Conservation (phyloP, 1,139 yeast genomes). For the Taphrina wiesneri region DNA sequence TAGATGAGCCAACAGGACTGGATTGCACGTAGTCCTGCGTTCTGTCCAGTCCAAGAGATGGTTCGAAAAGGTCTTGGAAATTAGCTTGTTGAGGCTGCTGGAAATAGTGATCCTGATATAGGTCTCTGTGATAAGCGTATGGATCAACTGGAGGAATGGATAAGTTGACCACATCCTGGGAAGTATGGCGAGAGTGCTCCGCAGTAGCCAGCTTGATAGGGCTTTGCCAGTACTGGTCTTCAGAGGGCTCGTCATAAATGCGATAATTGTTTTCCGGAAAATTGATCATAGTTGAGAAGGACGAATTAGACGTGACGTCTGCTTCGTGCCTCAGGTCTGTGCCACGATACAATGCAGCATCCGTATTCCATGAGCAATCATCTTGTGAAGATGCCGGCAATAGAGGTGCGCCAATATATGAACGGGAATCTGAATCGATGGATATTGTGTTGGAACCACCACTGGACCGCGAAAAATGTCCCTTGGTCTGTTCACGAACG, state of each 20-base stretch:
- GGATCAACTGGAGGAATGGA: not conserved
- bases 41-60: too few species aligned
- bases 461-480: not conserved
- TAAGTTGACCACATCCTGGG: not conserved
- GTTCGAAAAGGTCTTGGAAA: not conserved
- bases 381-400: not conserved
- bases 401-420: not conserved
- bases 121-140: not conserved
- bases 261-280: not conserved
- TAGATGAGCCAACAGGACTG: too few species aligned
- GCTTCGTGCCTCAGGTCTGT: not conserved
- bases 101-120: not conserved
- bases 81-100: not conserved
- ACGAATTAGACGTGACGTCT: not conserved
- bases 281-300: not conserved
- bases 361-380: not conserved
- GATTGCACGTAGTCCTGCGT: too few species aligned
- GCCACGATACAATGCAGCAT: not conserved
- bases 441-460: not conserved
- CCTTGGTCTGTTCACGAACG: not conserved
- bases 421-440: not conserved
- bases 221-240: not conserved
- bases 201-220: not conserved
- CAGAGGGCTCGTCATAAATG: not conserved
- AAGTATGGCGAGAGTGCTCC: conserved; percentile 4